These are phyloP conservation scores for Zostera marina DNA, from an alignment of 116 monocot species.

Conservation along the genomic window DNA sequence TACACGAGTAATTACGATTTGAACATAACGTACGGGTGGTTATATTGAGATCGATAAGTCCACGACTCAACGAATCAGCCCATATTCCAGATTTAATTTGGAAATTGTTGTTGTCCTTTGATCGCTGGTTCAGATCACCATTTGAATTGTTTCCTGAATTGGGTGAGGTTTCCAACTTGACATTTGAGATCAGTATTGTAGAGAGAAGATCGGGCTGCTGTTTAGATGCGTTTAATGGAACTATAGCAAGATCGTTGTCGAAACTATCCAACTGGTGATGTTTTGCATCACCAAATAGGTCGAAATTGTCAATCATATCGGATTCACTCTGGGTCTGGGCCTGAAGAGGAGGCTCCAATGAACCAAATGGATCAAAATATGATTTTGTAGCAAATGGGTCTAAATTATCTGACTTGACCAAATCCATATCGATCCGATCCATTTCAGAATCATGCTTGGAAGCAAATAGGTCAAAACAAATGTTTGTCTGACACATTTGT, in stretches of 20 bases:
- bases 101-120: constrained; percentile 34
- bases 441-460: too few species aligned
- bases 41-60: constrained; percentile 89
- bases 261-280: too few species aligned
- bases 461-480: constrained; percentile 1
- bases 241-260: background rate
- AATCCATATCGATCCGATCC: constrained; percentile 9
- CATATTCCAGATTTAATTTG: constrained; percentile 90
- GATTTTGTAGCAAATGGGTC: background rate
- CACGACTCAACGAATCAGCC: constrained; percentile 92
- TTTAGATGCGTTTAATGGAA: constrained; percentile 47
- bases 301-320: too few species aligned
- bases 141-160: constrained; percentile 5
- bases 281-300: too few species aligned
- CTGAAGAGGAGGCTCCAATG: too few species aligned
- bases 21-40: constrained; percentile 48
- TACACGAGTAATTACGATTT: too few species aligned
- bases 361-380: constrained; percentile 54
- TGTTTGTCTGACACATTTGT: background rate
- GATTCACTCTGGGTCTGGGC: too few species aligned
- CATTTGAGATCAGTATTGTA: constrained; percentile 29
- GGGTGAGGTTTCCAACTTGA: constrained; percentile 12
- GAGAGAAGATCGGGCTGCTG: constrained; percentile 49
- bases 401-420: constrained; percentile 6
- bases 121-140: constrained; percentile 4